These are phyloP conservation scores for Trebouxia sp. DNA, from an alignment of 139 green algal genomes.

Conservation along the genomic window DNA sequence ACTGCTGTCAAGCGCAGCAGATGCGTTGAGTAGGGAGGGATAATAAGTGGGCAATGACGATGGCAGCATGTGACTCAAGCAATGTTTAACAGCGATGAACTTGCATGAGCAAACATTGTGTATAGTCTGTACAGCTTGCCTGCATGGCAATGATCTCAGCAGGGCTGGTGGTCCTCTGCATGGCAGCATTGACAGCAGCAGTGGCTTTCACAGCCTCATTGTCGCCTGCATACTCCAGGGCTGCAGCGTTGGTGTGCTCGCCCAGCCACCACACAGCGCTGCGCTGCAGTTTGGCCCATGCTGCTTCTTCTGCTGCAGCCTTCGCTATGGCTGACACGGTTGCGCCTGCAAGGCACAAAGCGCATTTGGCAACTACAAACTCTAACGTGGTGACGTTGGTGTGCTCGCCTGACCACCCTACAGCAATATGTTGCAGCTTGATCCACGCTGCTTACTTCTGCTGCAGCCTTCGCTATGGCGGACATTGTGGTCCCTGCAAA, in stretches of 20 bases:
- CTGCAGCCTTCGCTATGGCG: too few species aligned
- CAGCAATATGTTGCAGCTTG: neutral
- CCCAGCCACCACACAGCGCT: slow-evolving; percentile 76
- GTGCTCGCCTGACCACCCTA: too few species aligned
- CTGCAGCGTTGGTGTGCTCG: slow-evolving; percentile 71
- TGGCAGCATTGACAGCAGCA: neutral
- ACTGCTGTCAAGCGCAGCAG: slow-evolving; percentile 37
- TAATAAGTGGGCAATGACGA: too few species aligned
- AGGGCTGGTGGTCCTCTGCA: neutral
- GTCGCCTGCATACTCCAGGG: slow-evolving; percentile 51
- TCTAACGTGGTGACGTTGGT: too few species aligned
- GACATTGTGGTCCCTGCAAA: too few species aligned
- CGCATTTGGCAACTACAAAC: too few species aligned
- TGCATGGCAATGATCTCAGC: slow-evolving; percentile 37
- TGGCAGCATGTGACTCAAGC: too few species aligned
- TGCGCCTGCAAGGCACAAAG: neutral
- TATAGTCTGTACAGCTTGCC: too few species aligned
- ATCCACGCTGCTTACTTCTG: too few species aligned
- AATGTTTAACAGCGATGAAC: too few species aligned
- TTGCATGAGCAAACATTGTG: too few species aligned
- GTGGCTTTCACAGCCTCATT: neutral
- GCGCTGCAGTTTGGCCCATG: slow-evolving; percentile 56
- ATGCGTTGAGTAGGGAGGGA: slow-evolving; percentile 47
- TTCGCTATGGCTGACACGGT: slow-evolving; percentile 25
- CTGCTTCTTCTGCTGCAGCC: slow-evolving; percentile 45